Percentiles rank a stretch among this genome's conserved stretches.
Conservation (phyloP, 768 basidiomycete genomes). For the Hericium alpestre region DNA sequence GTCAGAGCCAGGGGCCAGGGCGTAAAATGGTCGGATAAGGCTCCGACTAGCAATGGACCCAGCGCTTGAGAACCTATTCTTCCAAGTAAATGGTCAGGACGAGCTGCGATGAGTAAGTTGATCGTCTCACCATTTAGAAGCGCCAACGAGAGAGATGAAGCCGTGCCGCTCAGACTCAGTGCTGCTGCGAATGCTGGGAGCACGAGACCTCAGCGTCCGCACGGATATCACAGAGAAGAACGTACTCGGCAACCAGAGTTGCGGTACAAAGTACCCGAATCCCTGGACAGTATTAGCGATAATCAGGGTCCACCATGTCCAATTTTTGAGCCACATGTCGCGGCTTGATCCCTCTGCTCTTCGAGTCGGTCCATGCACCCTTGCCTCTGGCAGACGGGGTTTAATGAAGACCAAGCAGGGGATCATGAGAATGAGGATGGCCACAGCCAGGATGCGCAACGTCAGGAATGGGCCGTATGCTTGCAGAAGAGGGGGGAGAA, state of each 20-base stretch:
- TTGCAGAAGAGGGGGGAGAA: constrained; percentile 17
- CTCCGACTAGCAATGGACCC: constrained; percentile 10
- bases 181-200: background rate
- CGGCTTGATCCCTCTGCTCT: background rate
- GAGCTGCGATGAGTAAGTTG: too few species aligned
- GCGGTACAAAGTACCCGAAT: constrained; percentile 18
- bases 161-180: background rate
- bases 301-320: constrained; percentile 18
- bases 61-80: too few species aligned
- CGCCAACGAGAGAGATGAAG: constrained; percentile 13
- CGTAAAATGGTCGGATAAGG: constrained; percentile 12
- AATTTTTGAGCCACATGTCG: constrained; percentile 14
- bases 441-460: constrained; percentile 17
- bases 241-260: constrained; percentile 20
- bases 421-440: constrained; percentile 10
- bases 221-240: background rate
- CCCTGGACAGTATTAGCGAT: constrained; percentile 17
- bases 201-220: background rate
- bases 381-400: constrained; percentile 16
- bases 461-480: constrained; percentile 16
- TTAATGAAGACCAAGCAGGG: constrained; percentile 17
- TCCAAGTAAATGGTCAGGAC: too few species aligned
- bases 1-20: constrained; percentile 14
- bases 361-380: constrained; percentile 6
- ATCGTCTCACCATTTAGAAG: constrained; percentile 12